Conservation (phyloP, 2,329 filamentous ascomycete genomes). For the Colletotrichum paranaense region DNA sequence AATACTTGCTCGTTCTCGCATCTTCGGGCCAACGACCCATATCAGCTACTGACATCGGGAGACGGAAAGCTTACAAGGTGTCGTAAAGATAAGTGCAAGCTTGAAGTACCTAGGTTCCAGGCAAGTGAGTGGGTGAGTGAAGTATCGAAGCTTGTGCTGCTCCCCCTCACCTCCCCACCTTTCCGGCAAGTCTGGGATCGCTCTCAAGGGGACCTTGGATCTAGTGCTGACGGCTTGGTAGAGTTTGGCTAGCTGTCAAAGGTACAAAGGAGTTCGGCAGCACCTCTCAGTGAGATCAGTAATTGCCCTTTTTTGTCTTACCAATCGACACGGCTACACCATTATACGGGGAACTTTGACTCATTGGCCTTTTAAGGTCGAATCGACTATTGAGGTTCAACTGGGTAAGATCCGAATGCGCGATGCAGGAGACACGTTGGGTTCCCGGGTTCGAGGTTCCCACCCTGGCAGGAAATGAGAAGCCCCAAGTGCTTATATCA, state of each 20-base stretch:
- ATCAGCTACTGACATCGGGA: not conserved
- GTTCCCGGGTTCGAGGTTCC: not conserved
- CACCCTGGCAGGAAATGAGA: not conserved
- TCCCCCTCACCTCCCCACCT: not conserved
- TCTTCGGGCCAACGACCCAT: not conserved
- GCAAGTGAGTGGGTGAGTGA: not conserved
- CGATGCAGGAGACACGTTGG: not conserved
- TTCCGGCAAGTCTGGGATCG: not conserved
- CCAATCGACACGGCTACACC: not conserved
- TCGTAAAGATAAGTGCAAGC: not conserved
- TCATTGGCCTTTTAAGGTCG: not conserved
- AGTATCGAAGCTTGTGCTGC: not conserved
- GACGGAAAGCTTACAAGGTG: not conserved
- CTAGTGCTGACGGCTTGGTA: not conserved
- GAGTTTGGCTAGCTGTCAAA: not conserved
- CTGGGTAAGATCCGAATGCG: not conserved
- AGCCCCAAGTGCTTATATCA: constrained; percentile 1
- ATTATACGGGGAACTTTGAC: not conserved
- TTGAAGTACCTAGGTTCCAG: not conserved
- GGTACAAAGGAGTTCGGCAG: not conserved
- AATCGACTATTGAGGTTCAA: not conserved
- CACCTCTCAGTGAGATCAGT: no score
- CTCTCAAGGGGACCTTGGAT: not conserved
- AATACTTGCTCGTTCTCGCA: not conserved
- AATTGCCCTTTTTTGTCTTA: not conserved